phyloP scores from a whole-genome alignment of 2,329 filamentous ascomycete species.

The Alternaria metachromatica region DNA sequence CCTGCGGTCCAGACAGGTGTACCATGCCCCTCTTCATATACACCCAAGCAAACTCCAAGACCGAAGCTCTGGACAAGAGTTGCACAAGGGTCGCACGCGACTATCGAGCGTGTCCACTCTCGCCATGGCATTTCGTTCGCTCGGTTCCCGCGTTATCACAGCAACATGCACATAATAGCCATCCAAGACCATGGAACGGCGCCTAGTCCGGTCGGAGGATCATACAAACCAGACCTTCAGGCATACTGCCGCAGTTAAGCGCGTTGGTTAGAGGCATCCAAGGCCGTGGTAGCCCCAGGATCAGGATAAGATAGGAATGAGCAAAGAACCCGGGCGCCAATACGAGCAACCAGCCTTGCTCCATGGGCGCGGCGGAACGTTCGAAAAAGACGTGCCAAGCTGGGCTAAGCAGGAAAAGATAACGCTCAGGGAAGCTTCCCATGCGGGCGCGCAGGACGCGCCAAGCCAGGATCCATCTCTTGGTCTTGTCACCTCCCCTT shows the following conservation, averaged over 20 bases:
- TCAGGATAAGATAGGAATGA: slow-evolving; percentile 31
- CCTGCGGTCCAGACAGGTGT: slow-evolving; percentile 8
- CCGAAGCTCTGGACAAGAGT: slow-evolving; percentile 14
- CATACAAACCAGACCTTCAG: slow-evolving; percentile 7
- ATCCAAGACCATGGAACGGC: slow-evolving; percentile 16
- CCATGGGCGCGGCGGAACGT: slow-evolving; percentile 18
- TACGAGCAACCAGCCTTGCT: slow-evolving; percentile 11
- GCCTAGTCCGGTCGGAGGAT: slow-evolving; percentile 23
- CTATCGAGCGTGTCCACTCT: slow-evolving; percentile 9
- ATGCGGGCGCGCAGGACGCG: neutral
- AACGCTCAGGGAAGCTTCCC: slow-evolving; percentile 24
- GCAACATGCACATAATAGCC: slow-evolving; percentile 3
- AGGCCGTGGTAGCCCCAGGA: slow-evolving; percentile 25
- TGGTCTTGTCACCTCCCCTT: slow-evolving; percentile 13
- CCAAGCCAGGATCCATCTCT: slow-evolving; percentile 6
- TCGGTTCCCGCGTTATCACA: slow-evolving; percentile 21
- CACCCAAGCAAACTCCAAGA: slow-evolving; percentile 9
- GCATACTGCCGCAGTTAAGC: slow-evolving; percentile 26
- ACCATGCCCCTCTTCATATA: slow-evolving; percentile 26
- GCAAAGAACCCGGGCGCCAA: slow-evolving; percentile 18
- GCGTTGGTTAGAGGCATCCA: slow-evolving; percentile 21
- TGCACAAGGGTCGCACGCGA: slow-evolving; percentile 21
- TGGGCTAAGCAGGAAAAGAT: slow-evolving; percentile 27
- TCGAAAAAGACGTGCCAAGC: slow-evolving; percentile 31
- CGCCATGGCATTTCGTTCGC: slow-evolving; percentile 6